Evolutionary conservation across 805 yeast genomes (phyloP), one percentile per base, ranked within the genome.

Genomic region (Starmera pachycereana): DNA sequence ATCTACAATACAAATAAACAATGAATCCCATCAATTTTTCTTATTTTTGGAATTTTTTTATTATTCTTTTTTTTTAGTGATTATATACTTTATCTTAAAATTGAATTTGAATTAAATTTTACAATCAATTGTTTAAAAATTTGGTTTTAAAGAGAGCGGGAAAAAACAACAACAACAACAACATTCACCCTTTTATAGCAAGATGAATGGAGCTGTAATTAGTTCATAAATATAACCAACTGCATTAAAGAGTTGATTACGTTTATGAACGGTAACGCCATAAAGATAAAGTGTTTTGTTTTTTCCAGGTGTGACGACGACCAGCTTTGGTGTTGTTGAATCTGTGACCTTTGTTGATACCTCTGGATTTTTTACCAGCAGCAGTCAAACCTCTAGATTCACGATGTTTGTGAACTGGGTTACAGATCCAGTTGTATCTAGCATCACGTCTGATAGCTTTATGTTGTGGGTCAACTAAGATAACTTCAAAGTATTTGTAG

Each of bases 351-450:
- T 90, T 92, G 95, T 89, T 88, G 81, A 92, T 87, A 86, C 98
- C 98, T 81, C 98, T 85, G 74, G 95, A 87, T 74, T 88, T 83
- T 94, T 89, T 92, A 69, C 98, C 98, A 60, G 89, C 79, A 61
- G 96, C 65, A 65, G 98, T 92, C 64, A 92, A 86, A 73, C 97
- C 97, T 82, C 98, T 90, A 63, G 94, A 74, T 77, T 92, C 98
- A 76, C 98, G 88, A 85, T 87, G 97, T 83, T 92, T 92, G 95
- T 92, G 98, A 56, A 92, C 98, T 64, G 98, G 96, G 85, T 86
- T 85, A 68, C 74, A 88, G 74, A 92, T 92, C 98, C 98, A 92
- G 97, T 92, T 92, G 95, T 79, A 80, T 74, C 92, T 81, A 60
- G 98, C 82, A 66, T 89, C 96, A 72, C 95, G 85, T 78, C 96